Evolutionary conservation across 2,329 filamentous ascomycete species (phyloP).

Genomic region (Fusarium sublunatum): DNA sequence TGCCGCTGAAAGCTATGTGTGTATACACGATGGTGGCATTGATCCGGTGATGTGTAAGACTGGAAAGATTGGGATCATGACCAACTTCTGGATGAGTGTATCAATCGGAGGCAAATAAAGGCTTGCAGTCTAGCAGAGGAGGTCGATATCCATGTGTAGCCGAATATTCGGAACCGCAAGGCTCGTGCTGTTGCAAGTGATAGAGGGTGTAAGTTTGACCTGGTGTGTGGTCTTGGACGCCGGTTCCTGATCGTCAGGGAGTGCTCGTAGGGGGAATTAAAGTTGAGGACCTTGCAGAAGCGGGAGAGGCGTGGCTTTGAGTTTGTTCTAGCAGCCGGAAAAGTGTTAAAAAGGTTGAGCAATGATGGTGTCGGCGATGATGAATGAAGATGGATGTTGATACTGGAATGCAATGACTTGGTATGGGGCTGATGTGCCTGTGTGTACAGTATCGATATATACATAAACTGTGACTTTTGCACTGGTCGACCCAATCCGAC

Average conservation of each 20-base stretch:
- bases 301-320: conserved; percentile 16
- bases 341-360: conserved; percentile 3
- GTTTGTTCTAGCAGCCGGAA: no score
- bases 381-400: conserved; percentile 9
- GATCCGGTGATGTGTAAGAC: neutral
- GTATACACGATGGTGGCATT: neutral
- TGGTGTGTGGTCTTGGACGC: neutral
- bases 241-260: conserved; percentile 13
- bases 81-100: no score
- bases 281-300: conserved; percentile 17
- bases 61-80: no score
- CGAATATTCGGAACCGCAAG: neutral
- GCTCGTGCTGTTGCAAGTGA: neutral
- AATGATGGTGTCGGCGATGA: conserved; percentile 6
- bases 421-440: neutral
- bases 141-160: neutral
- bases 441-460: neutral
- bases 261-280: conserved; percentile 1
- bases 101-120: no score
- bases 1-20: neutral
- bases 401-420: conserved; percentile 32
- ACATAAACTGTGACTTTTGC: neutral
- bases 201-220: neutral
- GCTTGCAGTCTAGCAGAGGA: no score
- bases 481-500: conserved; percentile 1